Percentiles rank a stretch among this genome's conserved stretches.
phyloP scores from a whole-genome alignment of 202 grass and related monocot genomes.

The Thinopyrum obtusiflorum region DNA sequence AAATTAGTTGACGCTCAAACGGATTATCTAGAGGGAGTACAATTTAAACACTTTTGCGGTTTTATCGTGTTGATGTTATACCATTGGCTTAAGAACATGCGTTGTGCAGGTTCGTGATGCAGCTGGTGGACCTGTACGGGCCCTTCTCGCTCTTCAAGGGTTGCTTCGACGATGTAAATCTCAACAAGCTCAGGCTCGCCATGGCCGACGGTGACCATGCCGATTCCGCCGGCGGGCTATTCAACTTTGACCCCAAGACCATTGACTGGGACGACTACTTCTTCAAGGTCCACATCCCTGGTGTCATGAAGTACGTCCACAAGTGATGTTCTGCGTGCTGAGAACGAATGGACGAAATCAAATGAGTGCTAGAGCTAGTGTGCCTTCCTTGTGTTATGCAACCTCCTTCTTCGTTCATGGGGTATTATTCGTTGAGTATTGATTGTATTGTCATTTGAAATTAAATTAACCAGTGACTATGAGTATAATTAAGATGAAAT shows the following conservation, averaged over 20 bases:
- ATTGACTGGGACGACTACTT: constrained; percentile 79
- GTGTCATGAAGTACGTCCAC: constrained; percentile 60
- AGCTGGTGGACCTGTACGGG: constrained; percentile 59
- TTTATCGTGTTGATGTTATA: neutral
- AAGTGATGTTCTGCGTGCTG: neutral
- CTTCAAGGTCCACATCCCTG: constrained; percentile 57
- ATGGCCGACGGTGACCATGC: constrained; percentile 2
- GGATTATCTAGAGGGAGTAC: neutral
- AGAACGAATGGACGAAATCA: neutral
- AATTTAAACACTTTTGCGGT: neutral
- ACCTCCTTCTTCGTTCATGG: no score
- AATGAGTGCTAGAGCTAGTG: neutral
- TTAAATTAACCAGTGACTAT: no score
- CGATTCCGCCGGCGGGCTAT: neutral
- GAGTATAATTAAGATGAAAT: no score
- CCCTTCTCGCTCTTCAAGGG: constrained; percentile 69
- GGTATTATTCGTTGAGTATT: no score
- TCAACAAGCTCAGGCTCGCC: constrained; percentile 37
- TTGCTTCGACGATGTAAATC: constrained; percentile 71
- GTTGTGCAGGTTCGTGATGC: constrained; percentile 39
- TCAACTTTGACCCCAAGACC: constrained; percentile 64
- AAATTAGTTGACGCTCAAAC: no score
- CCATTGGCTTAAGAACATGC: neutral
- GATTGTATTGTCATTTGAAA: no score
- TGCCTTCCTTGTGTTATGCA: no score